Evolutionary conservation across 495 filamentous ascomycete species (phyloP).

Genomic region (Endocarpon pusillum): DNA sequence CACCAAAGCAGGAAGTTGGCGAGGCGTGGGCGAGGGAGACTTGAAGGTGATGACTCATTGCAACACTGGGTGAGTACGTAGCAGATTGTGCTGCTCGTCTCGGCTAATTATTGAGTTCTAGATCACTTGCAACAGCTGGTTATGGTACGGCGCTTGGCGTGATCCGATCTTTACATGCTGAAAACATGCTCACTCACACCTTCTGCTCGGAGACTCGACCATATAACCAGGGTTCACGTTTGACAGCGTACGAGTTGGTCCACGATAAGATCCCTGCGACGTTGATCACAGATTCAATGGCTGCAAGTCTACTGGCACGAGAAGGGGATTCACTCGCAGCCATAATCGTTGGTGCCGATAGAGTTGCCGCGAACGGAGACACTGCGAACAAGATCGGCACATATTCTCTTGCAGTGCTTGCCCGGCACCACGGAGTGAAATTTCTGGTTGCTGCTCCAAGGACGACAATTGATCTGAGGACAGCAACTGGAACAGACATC

Average conservation of each 20-base stretch:
- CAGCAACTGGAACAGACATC: slow-evolving; percentile 56
- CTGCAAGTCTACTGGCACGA: slow-evolving; percentile 58
- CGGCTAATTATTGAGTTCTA: slow-evolving; percentile 15
- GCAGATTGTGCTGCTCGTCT: slow-evolving; percentile 1
- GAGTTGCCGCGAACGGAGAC: slow-evolving; percentile 90
- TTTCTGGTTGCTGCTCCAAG: slow-evolving; percentile 91
- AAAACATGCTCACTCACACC: slow-evolving; percentile 48
- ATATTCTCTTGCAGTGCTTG: slow-evolving; percentile 76
- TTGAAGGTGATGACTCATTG: slow-evolving; percentile 82
- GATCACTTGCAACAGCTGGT: slow-evolving; percentile 85
- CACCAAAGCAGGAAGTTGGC: slow-evolving; percentile 16
- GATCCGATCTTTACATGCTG: slow-evolving; percentile 62
- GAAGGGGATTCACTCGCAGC: slow-evolving; percentile 48
- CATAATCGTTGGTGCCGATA: slow-evolving; percentile 85
- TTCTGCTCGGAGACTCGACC: slow-evolving; percentile 95
- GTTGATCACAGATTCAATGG: slow-evolving; percentile 94
- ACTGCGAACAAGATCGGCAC: slow-evolving; percentile 98
- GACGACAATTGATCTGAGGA: slow-evolving; percentile 80
- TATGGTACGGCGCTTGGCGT: slow-evolving; percentile 93
- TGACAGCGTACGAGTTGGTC: slow-evolving; percentile 90
- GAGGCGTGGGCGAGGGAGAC: too few relatives aligned
- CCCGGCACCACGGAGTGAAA: slow-evolving; percentile 71
- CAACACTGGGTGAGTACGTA: slow-evolving; percentile 63
- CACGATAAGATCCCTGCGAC: slow-evolving; percentile 88
- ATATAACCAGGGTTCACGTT: slow-evolving; percentile 90